Evolutionary conservation across 345 rosid genomes (phyloP).

Genomic region (Crucihimalaya himalaica): DNA sequence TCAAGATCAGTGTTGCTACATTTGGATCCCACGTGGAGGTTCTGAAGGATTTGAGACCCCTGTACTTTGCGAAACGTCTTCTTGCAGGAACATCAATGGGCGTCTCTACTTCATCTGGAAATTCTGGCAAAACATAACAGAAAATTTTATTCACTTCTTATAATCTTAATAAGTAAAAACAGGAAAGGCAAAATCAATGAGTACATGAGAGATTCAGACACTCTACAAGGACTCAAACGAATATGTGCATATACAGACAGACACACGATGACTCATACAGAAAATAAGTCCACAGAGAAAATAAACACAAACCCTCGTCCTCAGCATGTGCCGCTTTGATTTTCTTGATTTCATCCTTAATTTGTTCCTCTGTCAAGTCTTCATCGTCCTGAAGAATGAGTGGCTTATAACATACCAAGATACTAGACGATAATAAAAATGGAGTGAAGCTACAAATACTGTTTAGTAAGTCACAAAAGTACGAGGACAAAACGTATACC

Average conservation of each 20-base stretch:
- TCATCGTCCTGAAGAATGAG: constrained; percentile 72
- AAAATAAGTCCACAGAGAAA: constrained; percentile 8
- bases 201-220: constrained; percentile 4
- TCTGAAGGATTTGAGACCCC: constrained; percentile 94
- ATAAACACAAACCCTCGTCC: constrained; percentile 68
- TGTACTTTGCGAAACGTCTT: constrained; percentile 86
- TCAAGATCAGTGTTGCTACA: constrained; percentile 43
- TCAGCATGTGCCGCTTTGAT: constrained; percentile 88
- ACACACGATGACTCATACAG: no score
- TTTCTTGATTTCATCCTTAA: constrained; percentile 74
- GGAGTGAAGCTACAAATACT: no score
- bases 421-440: background rate
- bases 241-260: constrained; percentile 1
- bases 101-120: constrained; percentile 92
- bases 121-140: constrained; percentile 54
- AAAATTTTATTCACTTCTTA: background rate
- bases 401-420: constrained; percentile 12
- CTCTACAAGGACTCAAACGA: constrained; percentile 8
- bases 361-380: constrained; percentile 74
- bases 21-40: constrained; percentile 96
- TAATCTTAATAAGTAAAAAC: constrained; percentile 4
- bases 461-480: background rate
- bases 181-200: constrained; percentile 12
- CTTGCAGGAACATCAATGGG: constrained; percentile 87
- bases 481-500: constrained; percentile 46